Evolutionary conservation across 179 eudicot species (phyloP), one percentile per base, ranked within the genome.

Genomic region (Actinidia arguta): DNA sequence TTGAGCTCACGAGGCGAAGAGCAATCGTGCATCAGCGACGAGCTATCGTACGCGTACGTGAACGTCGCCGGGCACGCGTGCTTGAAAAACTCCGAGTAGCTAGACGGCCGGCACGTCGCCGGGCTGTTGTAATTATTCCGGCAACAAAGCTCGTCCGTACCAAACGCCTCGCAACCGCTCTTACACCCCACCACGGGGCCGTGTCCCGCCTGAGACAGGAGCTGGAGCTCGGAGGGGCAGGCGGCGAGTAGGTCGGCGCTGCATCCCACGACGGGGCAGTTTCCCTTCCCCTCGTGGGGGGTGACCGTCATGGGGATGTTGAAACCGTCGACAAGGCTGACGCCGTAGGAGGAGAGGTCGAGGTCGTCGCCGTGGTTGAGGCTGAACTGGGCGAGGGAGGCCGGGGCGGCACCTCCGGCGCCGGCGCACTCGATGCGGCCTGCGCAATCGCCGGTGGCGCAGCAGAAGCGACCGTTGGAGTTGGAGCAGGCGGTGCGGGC

Each of bases 321-420:
- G n/a, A n/a, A n/a, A n/a, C n/a, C n/a, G 81, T 95, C 98, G 2
- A 95, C 98, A 8, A 95, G 90, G 81, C 98, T 95, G 14, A 95
- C 98, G 73, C 88, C 98, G 82, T 95, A 95, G 2, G 82, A 63
- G 3, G 88, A 66, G 77, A 86, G 74, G 82, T 90, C 92, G n/a
- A n/a, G n/a, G 18, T 74, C 70, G 77, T 83, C 79, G 61, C 89
- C 87, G 79, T 90, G 89, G 76, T 91, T 92, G 46, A 95, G 92
- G 50, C 86, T 83, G 88, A 95, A 89, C 86, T 95, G 95, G 1
- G 94, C 98, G 8, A 95, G 83, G 22, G 97, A 90, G 52, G 98
- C 94, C 4, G 92, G 92, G 1, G 98, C 84, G 42, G 94, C 89
- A 4, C 88, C 88, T 18, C 98, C 98, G 6, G 84, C 86, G 46